phyloP scores from a whole-genome alignment of 2,329 filamentous ascomycete species.

The Botrytis galanthina region DNA sequence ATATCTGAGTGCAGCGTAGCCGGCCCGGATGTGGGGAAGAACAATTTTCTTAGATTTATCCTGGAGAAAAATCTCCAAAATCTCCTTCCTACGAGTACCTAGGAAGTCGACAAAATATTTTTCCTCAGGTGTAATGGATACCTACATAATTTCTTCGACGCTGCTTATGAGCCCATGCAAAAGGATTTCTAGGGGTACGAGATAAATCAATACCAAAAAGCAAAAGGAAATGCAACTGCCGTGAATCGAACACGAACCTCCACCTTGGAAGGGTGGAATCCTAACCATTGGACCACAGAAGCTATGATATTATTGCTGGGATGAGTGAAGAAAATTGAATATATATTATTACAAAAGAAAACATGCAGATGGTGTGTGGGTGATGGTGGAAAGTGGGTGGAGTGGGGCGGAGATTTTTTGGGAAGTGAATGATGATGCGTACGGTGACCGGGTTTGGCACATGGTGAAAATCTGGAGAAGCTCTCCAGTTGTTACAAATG shows the following conservation, averaged over 20 bases:
- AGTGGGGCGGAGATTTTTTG: background rate
- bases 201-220: fast-evolving
- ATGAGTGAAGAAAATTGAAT: fast-evolving
- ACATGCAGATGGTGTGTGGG: background rate
- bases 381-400: background rate
- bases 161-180: background rate
- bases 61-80: background rate
- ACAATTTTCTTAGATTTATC: background rate
- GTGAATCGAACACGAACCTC: slow-evolving; percentile 7
- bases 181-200: fast-evolving
- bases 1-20: background rate
- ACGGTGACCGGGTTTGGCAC: background rate
- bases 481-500: background rate
- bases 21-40: background rate
- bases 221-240: background rate
- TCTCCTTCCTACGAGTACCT: too few relatives aligned
- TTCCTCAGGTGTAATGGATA: too few relatives aligned
- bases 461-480: background rate
- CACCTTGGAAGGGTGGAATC: slow-evolving; percentile 13
- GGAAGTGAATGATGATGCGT: background rate
- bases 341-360: background rate
- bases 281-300: slow-evolving; percentile 15
- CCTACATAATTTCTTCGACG: fast-evolving
- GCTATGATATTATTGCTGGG: background rate
- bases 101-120: background rate